These are phyloP conservation scores for Daldinia eschscholtzii DNA, from an alignment of 2,329 filamentous ascomycete species.

Conservation along the genomic window DNA sequence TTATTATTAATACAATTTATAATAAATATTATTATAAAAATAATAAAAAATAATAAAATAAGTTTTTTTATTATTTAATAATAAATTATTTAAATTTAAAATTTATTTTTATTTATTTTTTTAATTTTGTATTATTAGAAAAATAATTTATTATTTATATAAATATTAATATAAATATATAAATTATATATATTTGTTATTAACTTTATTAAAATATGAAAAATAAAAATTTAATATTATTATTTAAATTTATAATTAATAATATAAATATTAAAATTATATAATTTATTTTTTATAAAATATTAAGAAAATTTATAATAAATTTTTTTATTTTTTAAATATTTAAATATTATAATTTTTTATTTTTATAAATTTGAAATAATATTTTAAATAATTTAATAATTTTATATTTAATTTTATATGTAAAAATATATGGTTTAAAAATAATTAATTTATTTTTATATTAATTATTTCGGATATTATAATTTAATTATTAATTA, in stretches of 20 bases:
- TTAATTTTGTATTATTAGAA: not conserved
- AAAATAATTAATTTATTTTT: slow-evolving; percentile 7
- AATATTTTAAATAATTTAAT: not conserved
- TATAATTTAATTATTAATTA: too few species aligned
- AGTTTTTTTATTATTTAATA: not conserved
- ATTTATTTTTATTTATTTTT: too few species aligned
- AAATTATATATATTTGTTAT: slow-evolving; percentile 1
- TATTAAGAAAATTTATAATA: not conserved
- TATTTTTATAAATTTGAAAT: not conserved
- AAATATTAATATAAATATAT: slow-evolving; percentile 6
- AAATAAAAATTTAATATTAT: not conserved
- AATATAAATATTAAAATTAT: too few species aligned
- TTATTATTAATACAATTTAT: slow-evolving; percentile 1
- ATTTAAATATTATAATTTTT: too few species aligned
- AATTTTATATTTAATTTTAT: too few species aligned
- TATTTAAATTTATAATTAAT: too few species aligned
- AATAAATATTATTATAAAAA: slow-evolving; percentile 2
- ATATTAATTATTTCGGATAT: not conserved
- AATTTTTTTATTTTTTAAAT: too few species aligned
- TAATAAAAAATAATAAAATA: slow-evolving; percentile 1
- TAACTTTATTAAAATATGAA: not conserved
- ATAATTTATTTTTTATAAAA: too few species aligned
- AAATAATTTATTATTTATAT: slow-evolving; percentile 6
- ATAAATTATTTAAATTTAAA: not conserved
- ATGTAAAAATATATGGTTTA: not conserved